phyloP scores from a whole-genome alignment of 2,329 filamentous ascomycete species.

The Malbranchea zuffiana region DNA sequence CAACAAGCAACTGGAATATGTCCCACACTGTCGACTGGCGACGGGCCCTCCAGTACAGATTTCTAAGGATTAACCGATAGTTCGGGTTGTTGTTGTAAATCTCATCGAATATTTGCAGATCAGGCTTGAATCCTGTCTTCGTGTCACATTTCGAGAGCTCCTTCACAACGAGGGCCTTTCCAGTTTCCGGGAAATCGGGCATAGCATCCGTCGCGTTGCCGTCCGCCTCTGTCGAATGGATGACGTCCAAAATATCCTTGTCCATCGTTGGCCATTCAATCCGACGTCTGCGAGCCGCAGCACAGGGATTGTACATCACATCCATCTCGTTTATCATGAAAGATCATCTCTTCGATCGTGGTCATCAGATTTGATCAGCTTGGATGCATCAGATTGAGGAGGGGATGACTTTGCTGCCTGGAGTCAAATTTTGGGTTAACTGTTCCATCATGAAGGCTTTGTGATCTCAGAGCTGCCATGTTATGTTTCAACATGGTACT shows the following conservation, averaged over 20 bases:
- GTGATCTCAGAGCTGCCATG: no score
- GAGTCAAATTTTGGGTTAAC: no score
- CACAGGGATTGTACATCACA: no score
- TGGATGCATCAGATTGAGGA: no score
- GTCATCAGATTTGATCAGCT: no score
- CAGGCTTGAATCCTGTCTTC: neutral
- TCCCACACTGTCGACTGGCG: neutral
- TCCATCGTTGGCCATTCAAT: neutral
- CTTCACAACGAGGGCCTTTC: neutral
- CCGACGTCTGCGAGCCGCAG: neutral
- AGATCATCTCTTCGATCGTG: no score
- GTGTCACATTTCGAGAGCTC: neutral
- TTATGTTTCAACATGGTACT: no score
- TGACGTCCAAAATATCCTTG: neutral
- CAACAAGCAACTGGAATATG: neutral
- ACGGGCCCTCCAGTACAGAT: neutral
- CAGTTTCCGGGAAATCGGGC: neutral
- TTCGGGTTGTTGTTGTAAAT: neutral
- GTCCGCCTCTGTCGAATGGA: neutral
- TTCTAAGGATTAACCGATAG: neutral
- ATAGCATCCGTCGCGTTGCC: neutral
- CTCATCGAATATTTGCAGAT: neutral
- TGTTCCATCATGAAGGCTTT: no score
- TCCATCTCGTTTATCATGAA: no score
- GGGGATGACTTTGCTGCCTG: no score